phyloP scores from a whole-genome alignment of 257 asterid genomes.

The Fraxinus excelsior region DNA sequence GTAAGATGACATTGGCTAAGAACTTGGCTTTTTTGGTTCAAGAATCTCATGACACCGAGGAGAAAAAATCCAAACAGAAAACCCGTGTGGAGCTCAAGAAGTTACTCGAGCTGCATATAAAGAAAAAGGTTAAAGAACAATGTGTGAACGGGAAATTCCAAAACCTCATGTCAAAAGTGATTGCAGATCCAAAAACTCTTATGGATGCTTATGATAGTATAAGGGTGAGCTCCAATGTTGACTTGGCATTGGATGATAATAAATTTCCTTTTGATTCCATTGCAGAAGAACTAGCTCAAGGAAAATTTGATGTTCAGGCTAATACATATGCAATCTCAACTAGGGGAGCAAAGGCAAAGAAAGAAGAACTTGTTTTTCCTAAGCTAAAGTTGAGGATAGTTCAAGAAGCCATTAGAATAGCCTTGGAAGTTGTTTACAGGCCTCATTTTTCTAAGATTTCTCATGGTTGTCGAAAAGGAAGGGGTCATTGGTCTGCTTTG shows the following conservation, averaged over 20 bases:
- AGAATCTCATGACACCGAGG: constrained; percentile 51
- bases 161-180: constrained; percentile 65
- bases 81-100: constrained; percentile 57
- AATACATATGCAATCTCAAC: constrained; percentile 64
- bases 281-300: constrained; percentile 67
- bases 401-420: constrained; percentile 84
- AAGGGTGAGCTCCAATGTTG: constrained; percentile 66
- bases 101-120: constrained; percentile 66
- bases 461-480: constrained; percentile 79
- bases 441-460: constrained; percentile 89
- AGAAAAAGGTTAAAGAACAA: constrained; percentile 87
- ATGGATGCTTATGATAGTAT: constrained; percentile 76
- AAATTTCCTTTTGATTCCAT: constrained; percentile 64
- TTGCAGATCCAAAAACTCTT: constrained; percentile 71
- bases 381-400: constrained; percentile 65
- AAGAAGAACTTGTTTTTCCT: constrained; percentile 70
- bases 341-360: constrained; percentile 53
- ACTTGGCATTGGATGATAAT: constrained; percentile 42
- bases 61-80: constrained; percentile 42
- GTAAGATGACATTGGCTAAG: constrained; percentile 53
- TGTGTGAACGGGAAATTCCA: constrained; percentile 64
- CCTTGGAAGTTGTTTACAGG: constrained; percentile 72
- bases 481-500: constrained; percentile 86
- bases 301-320: constrained; percentile 60
- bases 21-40: constrained; percentile 78